Percentiles rank a stretch among this genome's conserved stretches.
These are phyloP conservation scores for Paraconiothyrium sp. DNA, from an alignment of 2,329 filamentous ascomycete genomes.

Conservation along the genomic window DNA sequence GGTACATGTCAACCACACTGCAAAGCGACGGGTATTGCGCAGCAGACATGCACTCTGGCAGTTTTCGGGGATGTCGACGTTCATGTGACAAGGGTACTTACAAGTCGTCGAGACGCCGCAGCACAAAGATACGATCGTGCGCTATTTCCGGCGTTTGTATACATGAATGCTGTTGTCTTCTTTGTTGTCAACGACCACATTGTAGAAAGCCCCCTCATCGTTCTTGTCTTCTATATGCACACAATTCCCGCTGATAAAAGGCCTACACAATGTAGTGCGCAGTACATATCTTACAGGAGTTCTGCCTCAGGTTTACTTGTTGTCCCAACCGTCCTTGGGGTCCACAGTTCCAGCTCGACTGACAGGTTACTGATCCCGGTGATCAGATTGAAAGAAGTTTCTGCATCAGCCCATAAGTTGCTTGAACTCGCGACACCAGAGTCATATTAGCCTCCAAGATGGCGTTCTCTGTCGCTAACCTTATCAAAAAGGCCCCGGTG, in stretches of 20 bases:
- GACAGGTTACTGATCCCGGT: not conserved
- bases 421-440: not conserved
- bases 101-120: no score
- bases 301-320: not conserved
- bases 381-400: slow-evolving; percentile 1
- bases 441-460: not conserved
- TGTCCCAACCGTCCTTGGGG: not conserved
- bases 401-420: not conserved
- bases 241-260: not conserved
- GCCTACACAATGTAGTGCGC: not conserved
- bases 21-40: no score
- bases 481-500: not conserved
- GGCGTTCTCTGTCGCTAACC: not conserved
- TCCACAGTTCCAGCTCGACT: not conserved
- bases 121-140: no score
- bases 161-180: no score
- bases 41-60: no score
- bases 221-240: not conserved
- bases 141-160: no score
- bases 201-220: no score
- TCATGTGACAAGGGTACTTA: no score
- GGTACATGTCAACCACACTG: no score
- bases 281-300: not conserved
- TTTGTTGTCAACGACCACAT: no score
- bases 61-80: no score